Evolutionary conservation across 2,329 filamentous ascomycete genomes (phyloP), one percentile per base, ranked within the genome.

Genomic region (Pleurostoma richardsiae): DNA sequence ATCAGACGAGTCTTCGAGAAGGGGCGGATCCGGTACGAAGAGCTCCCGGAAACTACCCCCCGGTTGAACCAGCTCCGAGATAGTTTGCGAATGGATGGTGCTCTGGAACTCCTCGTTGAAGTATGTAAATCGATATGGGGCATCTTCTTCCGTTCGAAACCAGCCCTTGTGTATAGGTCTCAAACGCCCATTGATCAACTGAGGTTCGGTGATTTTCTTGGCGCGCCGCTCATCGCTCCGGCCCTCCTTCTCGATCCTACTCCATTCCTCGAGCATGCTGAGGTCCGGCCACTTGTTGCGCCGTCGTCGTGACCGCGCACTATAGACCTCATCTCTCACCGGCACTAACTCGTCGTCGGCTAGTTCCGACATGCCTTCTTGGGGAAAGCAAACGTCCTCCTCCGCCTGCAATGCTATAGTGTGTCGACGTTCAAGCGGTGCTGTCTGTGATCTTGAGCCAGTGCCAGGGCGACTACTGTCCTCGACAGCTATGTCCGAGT

Each of bases 21-120:
- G 69, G 2, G 84, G 82, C 0, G 88, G 90, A 51, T 97, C 90
- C 1, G 94, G 94, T 27, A 95, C 80, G 61, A 99, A 99, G 0
- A 99, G 78, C 56, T 96, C 88, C 49, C 78, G 79, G 63, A 99
- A 99, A 40, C 80, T 87, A 50, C 85, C 80, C 5, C 90, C 94
- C 1, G 88, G 85, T 55, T 96, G 90, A 6, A 95, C 79, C 26
- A 99, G 77, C 63, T 96, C 94, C 3, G 90, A 95, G 48, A 99
- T 96, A 1, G 87, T 94, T 65, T 95, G 89, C 50, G 90, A 94
- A 66, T 99, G 94, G 51, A 99, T 95, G 0, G 94, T 99, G 64
- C 88, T 95, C 58, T 90, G 86, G 47, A 97, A 90, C 52, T 96
- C 90, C 62, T 97, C 94, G 65, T 97, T 97, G 76, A 99, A 99